Base-by-base conservation (phyloP, 208 protist species). In the Leishmania major region DNA sequence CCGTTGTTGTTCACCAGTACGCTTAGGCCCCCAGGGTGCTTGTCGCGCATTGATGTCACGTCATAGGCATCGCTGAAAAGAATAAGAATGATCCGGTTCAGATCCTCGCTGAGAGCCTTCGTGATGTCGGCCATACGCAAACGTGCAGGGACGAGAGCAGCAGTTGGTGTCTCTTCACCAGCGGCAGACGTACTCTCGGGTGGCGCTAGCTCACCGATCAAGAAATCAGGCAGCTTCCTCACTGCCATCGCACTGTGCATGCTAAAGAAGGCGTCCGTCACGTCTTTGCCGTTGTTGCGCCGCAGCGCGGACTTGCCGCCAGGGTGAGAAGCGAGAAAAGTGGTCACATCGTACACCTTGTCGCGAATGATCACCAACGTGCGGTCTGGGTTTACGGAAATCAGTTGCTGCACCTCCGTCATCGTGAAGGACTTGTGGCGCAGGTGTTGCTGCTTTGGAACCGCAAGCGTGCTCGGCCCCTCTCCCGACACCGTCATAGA, bases 331-430 rank as follows among this genome's bases (percentile, higher is more conserved):
- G 92, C 66, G 17, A 92, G 84, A 77, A 96, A 98, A 45, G 82
- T 73, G 4, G 91, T 96, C 43, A 98, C 84, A 73, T 98, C 89
- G 78, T 97, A 98, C 4, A 98, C 95, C 62, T 95, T 93, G 75
- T 90, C 88, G 53, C 95, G 73, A 6, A 97, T 91, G 35, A 96
- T 59, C 19, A 89, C 79, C 31, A 89, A 47, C 28, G 78, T 51
- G n/a, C 79, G 86, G 17, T 82, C 79, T 37, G 83, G 82, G 43
- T 89, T 77, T n/a, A 70, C 64, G 45, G 83, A 67, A 53, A 86
- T 66, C 13, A 83, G 51, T 35, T 59, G 45, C 47, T 86, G 62
- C 53, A 86, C 77, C 28, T 83, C 83, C 2, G 25, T 51, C 47
- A 76, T 70, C 19, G 78, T 86, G 67, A 83, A 86, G 6, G 47